Evolutionary conservation across 2,329 filamentous ascomycete genomes (phyloP).

Genomic region (Chaetomium strumarium): DNA sequence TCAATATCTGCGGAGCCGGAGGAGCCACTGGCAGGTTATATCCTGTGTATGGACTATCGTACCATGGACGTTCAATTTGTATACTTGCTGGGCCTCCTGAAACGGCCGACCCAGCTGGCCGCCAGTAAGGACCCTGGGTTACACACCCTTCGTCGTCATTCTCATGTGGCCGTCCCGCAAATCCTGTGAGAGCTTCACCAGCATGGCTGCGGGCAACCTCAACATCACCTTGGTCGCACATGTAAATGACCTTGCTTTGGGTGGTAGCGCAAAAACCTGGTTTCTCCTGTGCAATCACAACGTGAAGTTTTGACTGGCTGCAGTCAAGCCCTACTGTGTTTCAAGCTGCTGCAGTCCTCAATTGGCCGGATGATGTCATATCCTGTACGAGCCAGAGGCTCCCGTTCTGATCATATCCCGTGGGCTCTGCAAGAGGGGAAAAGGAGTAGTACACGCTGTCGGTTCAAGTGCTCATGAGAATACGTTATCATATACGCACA

Average conservation of each 20-base stretch:
- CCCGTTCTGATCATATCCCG: too few relatives aligned
- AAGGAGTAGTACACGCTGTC: neutral
- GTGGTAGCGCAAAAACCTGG: neutral
- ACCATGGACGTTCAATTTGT: neutral
- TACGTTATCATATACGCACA: too few relatives aligned
- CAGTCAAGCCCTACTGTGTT: too few relatives aligned
- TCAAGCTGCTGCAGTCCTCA: too few relatives aligned
- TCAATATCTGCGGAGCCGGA: neutral
- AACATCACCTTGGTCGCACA: constrained; percentile 1
- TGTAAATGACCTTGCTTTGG: too few relatives aligned
- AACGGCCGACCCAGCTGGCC: too few relatives aligned
- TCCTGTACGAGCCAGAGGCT: neutral
- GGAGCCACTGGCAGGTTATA: neutral
- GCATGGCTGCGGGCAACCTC: too few relatives aligned
- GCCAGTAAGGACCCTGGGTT: neutral
- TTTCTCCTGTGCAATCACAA: neutral
- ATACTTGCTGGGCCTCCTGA: too few relatives aligned
- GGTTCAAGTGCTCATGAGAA: too few relatives aligned
- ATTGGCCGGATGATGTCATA: constrained; percentile 3
- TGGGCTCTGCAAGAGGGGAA: neutral
- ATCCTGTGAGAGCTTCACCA: too few relatives aligned
- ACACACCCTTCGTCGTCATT: neutral
- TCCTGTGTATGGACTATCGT: neutral
- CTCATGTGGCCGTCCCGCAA: neutral
- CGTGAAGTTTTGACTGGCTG: too few relatives aligned